A percentile compares a stretch with the other conserved stretches of the same genome.
Evolutionary conservation across 306 rosid species (phyloP).

Genomic region (Hippophae tibetana): DNA sequence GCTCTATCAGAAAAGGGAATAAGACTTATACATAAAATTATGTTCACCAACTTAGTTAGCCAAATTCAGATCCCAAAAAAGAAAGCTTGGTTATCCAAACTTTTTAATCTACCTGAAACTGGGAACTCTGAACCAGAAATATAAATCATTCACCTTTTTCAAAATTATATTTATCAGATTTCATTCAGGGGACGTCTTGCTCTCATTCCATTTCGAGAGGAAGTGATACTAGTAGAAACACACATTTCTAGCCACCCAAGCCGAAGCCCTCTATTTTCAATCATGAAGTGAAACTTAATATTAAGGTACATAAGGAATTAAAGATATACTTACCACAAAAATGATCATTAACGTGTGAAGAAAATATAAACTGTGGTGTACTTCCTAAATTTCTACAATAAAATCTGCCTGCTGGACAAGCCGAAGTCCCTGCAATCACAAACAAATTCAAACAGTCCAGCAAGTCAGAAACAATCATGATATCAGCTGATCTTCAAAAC

Average conservation of each 20-base stretch:
- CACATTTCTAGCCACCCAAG: background rate
- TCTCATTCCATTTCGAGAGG: conserved; percentile 7
- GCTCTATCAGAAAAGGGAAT: too few species aligned
- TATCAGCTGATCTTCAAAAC: background rate
- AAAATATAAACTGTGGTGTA: conserved; percentile 64
- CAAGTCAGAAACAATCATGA: conserved; percentile 2
- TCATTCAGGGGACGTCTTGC: conserved; percentile 6
- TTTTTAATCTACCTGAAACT: background rate
- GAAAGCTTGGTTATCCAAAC: too few species aligned
- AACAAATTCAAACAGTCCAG: conserved; percentile 16
- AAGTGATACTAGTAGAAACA: background rate
- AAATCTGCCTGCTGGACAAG: conserved; percentile 67
- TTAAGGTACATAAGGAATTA: background rate
- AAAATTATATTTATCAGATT: conserved; percentile 6
- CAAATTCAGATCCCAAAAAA: too few species aligned
- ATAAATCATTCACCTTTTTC: conserved; percentile 5
- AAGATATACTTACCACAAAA: conserved; percentile 55
- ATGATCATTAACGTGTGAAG: conserved; percentile 70
- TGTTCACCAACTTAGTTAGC: background rate
- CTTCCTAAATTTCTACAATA: conserved; percentile 78
- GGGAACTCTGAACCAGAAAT: conserved; percentile 1
- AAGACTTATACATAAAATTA: too few species aligned
- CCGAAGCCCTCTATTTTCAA: background rate
- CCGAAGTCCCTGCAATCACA: conserved; percentile 72
- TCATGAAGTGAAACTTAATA: background rate